Evolutionary conservation across 192 early-diverging fungal species (phyloP), one percentile per base, ranked within the genome.

Genomic region (Mycoemilia scoparia): DNA sequence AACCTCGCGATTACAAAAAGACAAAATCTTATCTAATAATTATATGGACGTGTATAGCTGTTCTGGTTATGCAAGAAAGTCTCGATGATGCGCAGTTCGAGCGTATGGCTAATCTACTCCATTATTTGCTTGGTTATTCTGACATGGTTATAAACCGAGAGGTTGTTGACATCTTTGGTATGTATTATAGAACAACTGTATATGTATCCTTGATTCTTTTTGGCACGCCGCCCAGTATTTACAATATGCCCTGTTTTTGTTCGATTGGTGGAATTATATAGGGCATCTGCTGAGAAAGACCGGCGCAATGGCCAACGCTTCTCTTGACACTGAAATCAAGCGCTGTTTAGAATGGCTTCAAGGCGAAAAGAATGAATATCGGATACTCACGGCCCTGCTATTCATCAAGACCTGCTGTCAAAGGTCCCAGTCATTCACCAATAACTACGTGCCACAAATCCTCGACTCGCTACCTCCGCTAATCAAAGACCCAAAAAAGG

Each of bases 391-490:
- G 3, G 38, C 57, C 21, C 36, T 60, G 38, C 28, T 41, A 12
- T 6, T 60, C 17, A 36, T 60, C 14, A 44, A 60, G 26, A 46
- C 43, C 10, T 29, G 48, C 24, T 49, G 43, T 31, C 17, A 29
- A 19, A 41, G 39, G 10, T 30, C 35, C 10, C 80, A 84, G 10
- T 77, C 80, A 21, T 57, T 90, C 17, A 70, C 93, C 11, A 88
- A 83, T 41, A 64, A 70, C 10, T 80, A 80, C 49, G 74, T 90
- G 5, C 60, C 69, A 3, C 78, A 71, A 28, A 82, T 93, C 16
- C 49, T 98, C 15, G 80, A 89, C 8, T 44, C 79, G 26, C 70
- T 98, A 17, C 90, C 81, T 75, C 60, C 76, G 12, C 80, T 78
- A 7, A 56, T 96, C 42, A 49, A 78, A 15, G 91, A 98, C 57